Evolutionary conservation across 2,329 filamentous ascomycete species (phyloP).

Genomic region (Exophiala sp.): DNA sequence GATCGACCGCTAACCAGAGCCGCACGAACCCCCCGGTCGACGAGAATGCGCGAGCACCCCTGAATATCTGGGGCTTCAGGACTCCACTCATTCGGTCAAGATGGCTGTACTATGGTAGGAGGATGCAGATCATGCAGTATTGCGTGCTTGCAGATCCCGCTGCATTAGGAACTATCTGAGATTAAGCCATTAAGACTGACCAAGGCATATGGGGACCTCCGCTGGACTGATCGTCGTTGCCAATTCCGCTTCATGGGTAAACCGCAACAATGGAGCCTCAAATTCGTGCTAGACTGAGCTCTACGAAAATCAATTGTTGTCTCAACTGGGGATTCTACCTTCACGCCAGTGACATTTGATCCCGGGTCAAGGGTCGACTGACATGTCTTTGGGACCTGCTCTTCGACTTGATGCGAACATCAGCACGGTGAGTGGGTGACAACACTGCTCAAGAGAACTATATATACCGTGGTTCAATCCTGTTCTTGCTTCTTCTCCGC

Average conservation of each 20-base stretch:
- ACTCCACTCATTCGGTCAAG: slow-evolving; percentile 2
- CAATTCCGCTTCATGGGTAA: slow-evolving; percentile 4
- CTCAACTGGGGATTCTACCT: no score
- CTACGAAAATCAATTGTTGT: no score
- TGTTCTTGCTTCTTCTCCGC: background rate
- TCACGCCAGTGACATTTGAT: no score
- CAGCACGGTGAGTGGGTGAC: background rate
- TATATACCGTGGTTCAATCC: slow-evolving; percentile 2
- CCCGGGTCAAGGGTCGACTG: background rate
- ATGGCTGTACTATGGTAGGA: background rate
- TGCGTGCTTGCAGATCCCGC: slow-evolving; percentile 7
- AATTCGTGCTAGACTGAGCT: no score
- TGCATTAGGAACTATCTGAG: slow-evolving; percentile 3
- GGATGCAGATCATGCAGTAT: background rate
- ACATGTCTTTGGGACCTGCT: background rate
- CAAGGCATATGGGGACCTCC: background rate
- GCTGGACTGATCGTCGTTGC: slow-evolving; percentile 5
- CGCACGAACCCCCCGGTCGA: no score
- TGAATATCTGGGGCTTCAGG: background rate
- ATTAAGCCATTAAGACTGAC: slow-evolving; percentile 3
- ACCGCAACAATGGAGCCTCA: background rate
- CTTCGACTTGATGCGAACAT: background rate
- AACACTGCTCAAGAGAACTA: background rate
- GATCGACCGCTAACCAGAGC: no score
- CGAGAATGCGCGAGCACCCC: background rate